These are phyloP conservation scores for Oryza longistaminata DNA, from an alignment of 176 grass and related monocot genomes.

Conservation along the genomic window DNA sequence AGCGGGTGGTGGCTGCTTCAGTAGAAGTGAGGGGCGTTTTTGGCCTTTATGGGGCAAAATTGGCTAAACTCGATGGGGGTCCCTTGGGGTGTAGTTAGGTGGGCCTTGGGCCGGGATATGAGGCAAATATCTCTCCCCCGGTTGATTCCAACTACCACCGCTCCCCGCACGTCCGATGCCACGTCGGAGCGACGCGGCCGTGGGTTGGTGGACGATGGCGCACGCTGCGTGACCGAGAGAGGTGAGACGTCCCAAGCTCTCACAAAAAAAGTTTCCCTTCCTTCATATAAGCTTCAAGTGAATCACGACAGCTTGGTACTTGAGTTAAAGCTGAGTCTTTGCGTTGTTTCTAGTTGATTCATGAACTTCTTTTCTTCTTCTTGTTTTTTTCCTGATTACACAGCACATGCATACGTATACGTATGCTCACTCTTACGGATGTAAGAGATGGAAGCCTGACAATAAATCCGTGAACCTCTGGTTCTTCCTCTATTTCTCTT, in stretches of 20 bases:
- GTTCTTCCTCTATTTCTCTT: background rate
- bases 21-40: slow-evolving; percentile 6
- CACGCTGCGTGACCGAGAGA: slow-evolving; percentile 6
- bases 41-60: background rate
- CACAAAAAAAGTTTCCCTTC: no score
- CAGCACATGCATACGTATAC: no score
- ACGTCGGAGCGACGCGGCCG: slow-evolving; percentile 30
- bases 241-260: slow-evolving; percentile 19
- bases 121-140: background rate
- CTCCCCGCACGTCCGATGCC: slow-evolving; percentile 29
- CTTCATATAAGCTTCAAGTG: no score
- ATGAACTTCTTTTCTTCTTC: no score
- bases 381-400: no score
- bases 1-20: background rate
- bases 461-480: no score
- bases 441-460: no score
- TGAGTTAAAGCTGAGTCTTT: no score
- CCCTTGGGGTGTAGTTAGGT: slow-evolving; percentile 1
- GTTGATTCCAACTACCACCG: slow-evolving; percentile 42
- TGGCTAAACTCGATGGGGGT: background rate
- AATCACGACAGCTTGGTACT: background rate
- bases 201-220: slow-evolving; percentile 46
- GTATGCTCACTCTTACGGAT: no score
- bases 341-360: background rate
- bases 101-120: background rate